Base-by-base conservation (phyloP, 2,329 filamentous ascomycete genomes). In the Penicillium sp. region DNA sequence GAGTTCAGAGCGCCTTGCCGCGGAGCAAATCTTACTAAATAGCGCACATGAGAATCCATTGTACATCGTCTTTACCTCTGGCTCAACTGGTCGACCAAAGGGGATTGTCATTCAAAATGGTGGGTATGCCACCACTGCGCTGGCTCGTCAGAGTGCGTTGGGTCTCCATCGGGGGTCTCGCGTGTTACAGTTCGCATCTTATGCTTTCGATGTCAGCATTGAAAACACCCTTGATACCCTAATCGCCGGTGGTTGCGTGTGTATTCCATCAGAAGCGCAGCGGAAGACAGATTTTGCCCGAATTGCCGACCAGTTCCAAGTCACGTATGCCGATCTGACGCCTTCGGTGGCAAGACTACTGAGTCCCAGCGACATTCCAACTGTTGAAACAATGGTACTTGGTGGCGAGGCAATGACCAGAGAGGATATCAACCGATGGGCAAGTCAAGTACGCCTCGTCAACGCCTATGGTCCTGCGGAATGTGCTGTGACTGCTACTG, bases 41-140 rank as follows among this genome's bases (percentile, higher is more conserved):
- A 7, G 19, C 23, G 14, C 26, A 2, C 8, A 2, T 16, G 16
- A 44, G 9, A 13, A 41, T 18, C 0, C 29, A 3, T 14, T 53
- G 0, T 78, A 76, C 40, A 26, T 77, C 0, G 72, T 72, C 36
- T 78, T 78, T 54, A 79, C 78, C 0, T 79, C 76, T 2, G 77
- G 77, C 1, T 72, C 71, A 6, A 78, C 62, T 2, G 65, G 65
- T 13, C 58, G 54, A 16, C 62, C 62, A 5, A 67, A 60, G 39
- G 61, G 59, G 27, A 55, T 62, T 18, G 54, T 60, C 2, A 60
- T 63, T 41, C 45, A 59, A 34, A 62, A 64, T 43, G 23, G n/a
- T n/a, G 50, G 56, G 7, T 56, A 54, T 27, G 45, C 43, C 19
- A 58, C 49, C 0, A 55, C 50, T 27, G 53, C 51, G 11, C 34